These are phyloP conservation scores for Obba rivulosa DNA, from an alignment of 768 basidiomycete species.

Conservation along the genomic window DNA sequence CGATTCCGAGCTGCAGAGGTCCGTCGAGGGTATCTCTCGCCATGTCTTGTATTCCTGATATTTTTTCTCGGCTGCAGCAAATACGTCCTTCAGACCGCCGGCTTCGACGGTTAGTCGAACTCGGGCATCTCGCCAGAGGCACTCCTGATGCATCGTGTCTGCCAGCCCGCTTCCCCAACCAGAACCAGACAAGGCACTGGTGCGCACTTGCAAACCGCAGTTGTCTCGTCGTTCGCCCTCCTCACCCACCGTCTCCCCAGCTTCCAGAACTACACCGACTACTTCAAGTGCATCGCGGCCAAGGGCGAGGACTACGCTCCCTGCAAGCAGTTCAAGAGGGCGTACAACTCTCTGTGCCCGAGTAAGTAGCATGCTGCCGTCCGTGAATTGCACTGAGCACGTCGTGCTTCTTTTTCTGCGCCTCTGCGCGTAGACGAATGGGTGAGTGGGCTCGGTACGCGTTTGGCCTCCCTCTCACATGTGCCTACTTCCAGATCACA, in stretches of 20 bases:
- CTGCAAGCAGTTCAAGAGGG: constrained; percentile 97
- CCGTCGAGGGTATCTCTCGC: background rate
- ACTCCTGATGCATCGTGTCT: constrained; percentile 6
- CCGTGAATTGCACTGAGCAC: background rate
- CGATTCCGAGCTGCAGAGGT: constrained; percentile 46
- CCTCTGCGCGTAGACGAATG: constrained; percentile 70
- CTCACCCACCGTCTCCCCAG: constrained; percentile 29
- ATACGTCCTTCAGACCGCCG: constrained; percentile 89
- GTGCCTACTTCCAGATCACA: constrained; percentile 46
- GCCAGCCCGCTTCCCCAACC: constrained; percentile 82
- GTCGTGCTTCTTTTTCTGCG: constrained; percentile 1
- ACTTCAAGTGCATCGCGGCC: constrained; percentile 94
- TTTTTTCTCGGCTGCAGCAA: constrained; percentile 41
- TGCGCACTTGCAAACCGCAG: constrained; percentile 29
- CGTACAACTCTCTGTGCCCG: constrained; percentile 95
- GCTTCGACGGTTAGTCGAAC: constrained; percentile 72
- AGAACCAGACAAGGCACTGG: constrained; percentile 97
- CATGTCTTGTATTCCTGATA: too few relatives aligned
- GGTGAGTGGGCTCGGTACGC: constrained; percentile 42
- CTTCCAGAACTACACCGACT: constrained; percentile 97
- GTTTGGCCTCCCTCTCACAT: background rate
- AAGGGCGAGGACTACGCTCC: constrained; percentile 99
- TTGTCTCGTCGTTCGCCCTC: background rate
- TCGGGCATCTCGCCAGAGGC: constrained; percentile 4
- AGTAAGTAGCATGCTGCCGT: constrained; percentile 54